Percentiles rank a stretch among this genome's conserved stretches.
These are phyloP conservation scores for Helianthus annuus DNA, from an alignment of 129 eudicot species.

Conservation along the genomic window DNA sequence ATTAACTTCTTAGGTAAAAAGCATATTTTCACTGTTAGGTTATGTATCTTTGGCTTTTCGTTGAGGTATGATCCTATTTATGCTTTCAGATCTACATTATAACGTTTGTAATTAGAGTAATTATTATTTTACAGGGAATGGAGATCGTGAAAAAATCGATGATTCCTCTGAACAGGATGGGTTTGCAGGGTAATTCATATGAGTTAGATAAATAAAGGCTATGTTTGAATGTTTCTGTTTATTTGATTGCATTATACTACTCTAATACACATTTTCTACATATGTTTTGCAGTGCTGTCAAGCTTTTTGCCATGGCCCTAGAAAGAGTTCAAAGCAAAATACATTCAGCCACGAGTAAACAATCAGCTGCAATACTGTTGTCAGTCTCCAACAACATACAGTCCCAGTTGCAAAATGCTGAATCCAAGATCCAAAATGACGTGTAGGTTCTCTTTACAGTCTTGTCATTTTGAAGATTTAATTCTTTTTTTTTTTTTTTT, in stretches of 20 bases:
- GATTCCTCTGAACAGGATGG: constrained; percentile 57
- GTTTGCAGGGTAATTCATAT: constrained; percentile 53
- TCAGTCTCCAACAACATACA: constrained; percentile 65
- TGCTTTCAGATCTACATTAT: constrained; percentile 7
- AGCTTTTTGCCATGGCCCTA: constrained; percentile 65
- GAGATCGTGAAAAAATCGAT: constrained; percentile 28
- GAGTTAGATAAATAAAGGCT: constrained; percentile 1
- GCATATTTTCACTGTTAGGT: not conserved
- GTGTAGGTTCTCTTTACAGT: constrained; percentile 50
- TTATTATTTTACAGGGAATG: constrained; percentile 50
- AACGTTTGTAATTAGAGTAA: not conserved
- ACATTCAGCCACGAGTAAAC: constrained; percentile 54
- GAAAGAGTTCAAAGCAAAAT: constrained; percentile 71
- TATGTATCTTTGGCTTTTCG: not conserved
- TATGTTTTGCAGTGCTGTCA: constrained; percentile 58
- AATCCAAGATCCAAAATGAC: constrained; percentile 75
- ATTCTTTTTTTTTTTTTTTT: constrained; percentile 23
- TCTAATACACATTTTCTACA: constrained; percentile 19
- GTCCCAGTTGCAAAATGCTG: constrained; percentile 63
- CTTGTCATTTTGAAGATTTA: not conserved
- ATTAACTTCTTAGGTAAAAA: not conserved
- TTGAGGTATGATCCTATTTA: constrained; percentile 2
- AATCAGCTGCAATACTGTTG: constrained; percentile 68
- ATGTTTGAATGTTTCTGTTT: not conserved
- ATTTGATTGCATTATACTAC: not conserved